Base-by-base conservation (phyloP, 768 basidiomycete species). In the Pleurotus cornucopiae region DNA sequence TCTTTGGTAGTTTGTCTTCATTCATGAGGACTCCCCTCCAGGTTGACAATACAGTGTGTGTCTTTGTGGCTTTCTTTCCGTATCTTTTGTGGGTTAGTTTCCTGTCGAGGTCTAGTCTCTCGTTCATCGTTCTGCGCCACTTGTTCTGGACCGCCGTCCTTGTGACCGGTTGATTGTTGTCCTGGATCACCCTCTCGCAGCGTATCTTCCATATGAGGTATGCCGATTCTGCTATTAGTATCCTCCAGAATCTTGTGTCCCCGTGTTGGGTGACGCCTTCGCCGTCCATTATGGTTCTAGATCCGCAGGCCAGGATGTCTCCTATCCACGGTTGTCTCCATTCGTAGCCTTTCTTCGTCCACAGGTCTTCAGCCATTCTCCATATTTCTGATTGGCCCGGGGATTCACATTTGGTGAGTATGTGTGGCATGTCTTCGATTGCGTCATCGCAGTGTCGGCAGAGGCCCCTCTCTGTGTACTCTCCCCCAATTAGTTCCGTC, bases 371-470 rank as follows among this genome's bases (percentile, higher is more conserved):
- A 67, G 11, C 12, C 58, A 38, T 40, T 57, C 41, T 4, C 70
- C 70, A 72, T 6, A 68, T 45, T 20, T n/a, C 21, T 44, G 48
- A 40, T 44, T 67, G 67, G 0, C 66, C 66, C 1, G 60, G 55
- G 1, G 49, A 57, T 46, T 20, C 23, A 46, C 71, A 72, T 20
- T 68, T 52, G 0, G 54, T 58, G 1, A 72, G 60, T 6, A 71
- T 70, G 46, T 73, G 71, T 11, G 66, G 61, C 57, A 73, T 61
- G 6, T 64, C 41, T 46, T 72, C 72, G 2, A 34, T 30, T 6
- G 9, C 55, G 1, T 21, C 54, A 0, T 41, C 34, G 30, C 67
- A 67, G 0, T 49, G 37, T 0, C 5, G 25, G 57, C 70, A 70
- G 6, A 7, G 18, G 54, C 57, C 37, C 57, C 34, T 0, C 45